Evolutionary conservation across 1,139 yeast genomes (phyloP), one percentile per base, ranked within the genome.

Genomic region (Lizanozyma gosingica): DNA sequence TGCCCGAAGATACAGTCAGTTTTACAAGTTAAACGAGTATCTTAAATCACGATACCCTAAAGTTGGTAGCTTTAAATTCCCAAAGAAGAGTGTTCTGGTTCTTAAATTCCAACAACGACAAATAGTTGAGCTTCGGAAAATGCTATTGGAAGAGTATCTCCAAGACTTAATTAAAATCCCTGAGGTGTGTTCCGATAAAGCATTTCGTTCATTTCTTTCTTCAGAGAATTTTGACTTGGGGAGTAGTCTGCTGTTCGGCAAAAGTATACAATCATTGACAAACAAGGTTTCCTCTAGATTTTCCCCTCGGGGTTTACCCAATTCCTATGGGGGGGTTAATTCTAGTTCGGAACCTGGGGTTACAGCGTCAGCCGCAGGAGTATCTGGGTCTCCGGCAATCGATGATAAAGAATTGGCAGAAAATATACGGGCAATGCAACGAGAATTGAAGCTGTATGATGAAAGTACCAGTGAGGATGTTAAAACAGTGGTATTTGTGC

Each of bases 1-100:
- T 29, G 94, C 95, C 0, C 65, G 97, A 49, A 65, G 97, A 42
- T 90, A 80, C 54, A 84, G 86, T 51, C 97, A 90, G 52, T 90
- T 90, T 56, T 79, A 72, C 58, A 76, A 73, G 46, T 65, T 90
- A 29, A 80, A 88, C 52, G 79, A 76, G 47, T 80, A 83, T 48
- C 62, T 90, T 46, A 76, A 72, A 42, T 57, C 59, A 3, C 65
- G 63, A 38, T 82, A 81, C 49, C 71, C 79, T 0, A 63, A 62
- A 38, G 79, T 83, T 4, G 58, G 63, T 2, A 60, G 56, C 2
- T 54, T 82, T 17, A 72, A 69, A 29, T 77, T 87, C 46, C 92
- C 92, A 2, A 78, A 77, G 46, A 73, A 80, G 42, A 63, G 74
- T 2, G 74, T 77, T 40, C 72, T 80, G 45, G 78, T 86, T 35